Evolutionary conservation across 2,329 filamentous ascomycete species (phyloP).

Genomic region (Xylariaceae sp.): DNA sequence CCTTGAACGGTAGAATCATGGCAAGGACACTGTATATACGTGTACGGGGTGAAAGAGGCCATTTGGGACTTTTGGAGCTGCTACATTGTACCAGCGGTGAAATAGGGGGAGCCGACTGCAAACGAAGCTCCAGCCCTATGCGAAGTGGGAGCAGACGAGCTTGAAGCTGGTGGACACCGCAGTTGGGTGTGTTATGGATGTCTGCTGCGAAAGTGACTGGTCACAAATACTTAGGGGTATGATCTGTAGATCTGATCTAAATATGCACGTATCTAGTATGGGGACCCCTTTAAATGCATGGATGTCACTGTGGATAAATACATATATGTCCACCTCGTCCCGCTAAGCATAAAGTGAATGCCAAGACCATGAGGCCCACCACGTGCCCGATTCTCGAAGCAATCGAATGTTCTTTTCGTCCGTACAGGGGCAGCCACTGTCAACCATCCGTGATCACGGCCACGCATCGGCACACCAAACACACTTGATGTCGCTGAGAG

Average conservation of each 20-base stretch:
- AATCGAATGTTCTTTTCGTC: no score
- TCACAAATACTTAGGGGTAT: no score
- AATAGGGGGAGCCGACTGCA: background rate
- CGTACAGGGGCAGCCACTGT: no score
- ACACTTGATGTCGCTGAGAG: no score
- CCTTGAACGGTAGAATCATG: constrained; percentile 24
- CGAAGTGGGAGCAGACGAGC: background rate
- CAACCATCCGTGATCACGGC: no score
- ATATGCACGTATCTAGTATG: no score
- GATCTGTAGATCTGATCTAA: no score
- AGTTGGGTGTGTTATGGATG: no score
- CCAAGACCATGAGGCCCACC: background rate
- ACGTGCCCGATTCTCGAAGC: background rate
- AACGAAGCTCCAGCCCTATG: background rate
- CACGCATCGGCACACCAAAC: no score
- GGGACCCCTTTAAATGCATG: no score
- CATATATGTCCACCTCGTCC: background rate
- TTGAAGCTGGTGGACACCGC: background rate
- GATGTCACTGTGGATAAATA: no score
- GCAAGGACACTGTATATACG: constrained; percentile 64
- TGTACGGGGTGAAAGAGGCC: constrained; percentile 52
- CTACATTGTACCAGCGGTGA: constrained; percentile 26
- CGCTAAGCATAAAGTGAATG: background rate
- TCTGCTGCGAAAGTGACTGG: no score
- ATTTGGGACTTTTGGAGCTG: constrained; percentile 24